phyloP scores from a whole-genome alignment of 805 yeast genomes.

The Candida koratica region DNA sequence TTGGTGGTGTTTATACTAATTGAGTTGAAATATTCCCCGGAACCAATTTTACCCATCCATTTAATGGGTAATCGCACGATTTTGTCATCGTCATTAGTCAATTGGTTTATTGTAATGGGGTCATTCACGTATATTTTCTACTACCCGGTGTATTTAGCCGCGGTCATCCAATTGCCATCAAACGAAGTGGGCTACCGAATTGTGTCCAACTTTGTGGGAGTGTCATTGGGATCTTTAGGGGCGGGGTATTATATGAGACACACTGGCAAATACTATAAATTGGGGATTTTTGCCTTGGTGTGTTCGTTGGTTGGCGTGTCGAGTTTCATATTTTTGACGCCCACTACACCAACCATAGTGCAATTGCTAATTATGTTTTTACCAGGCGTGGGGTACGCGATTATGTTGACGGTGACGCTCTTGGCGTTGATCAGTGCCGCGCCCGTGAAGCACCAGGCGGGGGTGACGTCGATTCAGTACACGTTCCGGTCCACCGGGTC shows the following conservation, averaged over 20 bases:
- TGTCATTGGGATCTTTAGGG: slow-evolving; percentile 39
- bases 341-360: slow-evolving; percentile 16
- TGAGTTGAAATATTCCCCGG: slow-evolving; percentile 49
- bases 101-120: slow-evolving; percentile 69
- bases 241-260: slow-evolving; percentile 18
- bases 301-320: slow-evolving; percentile 46
- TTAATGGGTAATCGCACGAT: slow-evolving; percentile 58
- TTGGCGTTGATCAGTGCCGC: slow-evolving; percentile 76
- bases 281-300: slow-evolving; percentile 41
- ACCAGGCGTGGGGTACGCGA: slow-evolving; percentile 65
- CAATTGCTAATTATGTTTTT: slow-evolving; percentile 38
- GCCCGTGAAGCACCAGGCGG: slow-evolving; percentile 65
- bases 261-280: slow-evolving; percentile 60
- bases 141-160: slow-evolving; percentile 62
- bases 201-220: slow-evolving; percentile 66
- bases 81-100: slow-evolving; percentile 59
- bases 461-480: slow-evolving; percentile 85
- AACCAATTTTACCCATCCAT: slow-evolving; percentile 67
- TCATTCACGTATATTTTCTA: slow-evolving; percentile 61
- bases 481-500: slow-evolving; percentile 85
- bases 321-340: slow-evolving; percentile 25
- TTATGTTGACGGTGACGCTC: slow-evolving; percentile 65
- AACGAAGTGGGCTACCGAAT: slow-evolving; percentile 56
- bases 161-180: slow-evolving; percentile 51
- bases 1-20: slow-evolving; percentile 42